Percentiles rank a stretch among this genome's conserved stretches.
Evolutionary conservation across 2,329 filamentous ascomycete genomes (phyloP).

Genomic region (Blastomyces emzantsi): DNA sequence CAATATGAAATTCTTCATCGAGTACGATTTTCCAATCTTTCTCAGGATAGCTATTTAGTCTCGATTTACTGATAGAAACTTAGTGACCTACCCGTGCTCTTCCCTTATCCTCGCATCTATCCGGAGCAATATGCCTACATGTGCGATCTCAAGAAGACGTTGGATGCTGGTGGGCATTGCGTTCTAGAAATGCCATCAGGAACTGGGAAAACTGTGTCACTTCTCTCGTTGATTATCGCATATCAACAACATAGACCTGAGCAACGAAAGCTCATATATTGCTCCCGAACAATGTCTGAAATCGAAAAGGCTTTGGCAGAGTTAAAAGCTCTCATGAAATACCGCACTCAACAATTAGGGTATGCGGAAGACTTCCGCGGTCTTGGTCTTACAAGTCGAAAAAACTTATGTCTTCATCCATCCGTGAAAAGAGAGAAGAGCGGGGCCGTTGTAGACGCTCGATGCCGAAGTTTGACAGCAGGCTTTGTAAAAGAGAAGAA

Average conservation of each 20-base stretch:
- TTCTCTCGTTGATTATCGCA: slow-evolving; percentile 89
- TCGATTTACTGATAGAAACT: slow-evolving; percentile 15
- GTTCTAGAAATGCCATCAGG: slow-evolving; percentile 99
- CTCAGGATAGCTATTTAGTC: background rate
- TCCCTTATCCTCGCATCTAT: slow-evolving; percentile 67
- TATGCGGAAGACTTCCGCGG: slow-evolving; percentile 87
- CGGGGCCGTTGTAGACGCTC: slow-evolving; percentile 85
- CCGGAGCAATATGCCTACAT: slow-evolving; percentile 71
- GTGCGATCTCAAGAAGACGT: slow-evolving; percentile 77
- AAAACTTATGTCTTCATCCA: slow-evolving; percentile 93
- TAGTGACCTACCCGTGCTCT: slow-evolving; percentile 60
- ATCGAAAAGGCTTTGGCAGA: slow-evolving; percentile 96
- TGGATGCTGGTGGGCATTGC: slow-evolving; percentile 90
- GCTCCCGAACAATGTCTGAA: slow-evolving; percentile 98
- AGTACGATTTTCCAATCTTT: slow-evolving; percentile 39
- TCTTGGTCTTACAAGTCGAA: slow-evolving; percentile 86
- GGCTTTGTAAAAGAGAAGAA: slow-evolving; percentile 98
- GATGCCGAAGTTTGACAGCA: slow-evolving; percentile 88
- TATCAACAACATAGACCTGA: slow-evolving; percentile 93
- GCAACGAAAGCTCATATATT: slow-evolving; percentile 94
- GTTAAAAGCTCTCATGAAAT: slow-evolving; percentile 88
- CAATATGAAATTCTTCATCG: slow-evolving; percentile 72
- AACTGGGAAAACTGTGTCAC: slow-evolving; percentile 92
- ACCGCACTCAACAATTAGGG: slow-evolving; percentile 80
- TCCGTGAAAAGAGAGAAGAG: slow-evolving; percentile 96